Percentiles rank a stretch among this genome's conserved stretches.
These are phyloP conservation scores for Zangia roseola DNA, from an alignment of 768 basidiomycete genomes.

Conservation along the genomic window DNA sequence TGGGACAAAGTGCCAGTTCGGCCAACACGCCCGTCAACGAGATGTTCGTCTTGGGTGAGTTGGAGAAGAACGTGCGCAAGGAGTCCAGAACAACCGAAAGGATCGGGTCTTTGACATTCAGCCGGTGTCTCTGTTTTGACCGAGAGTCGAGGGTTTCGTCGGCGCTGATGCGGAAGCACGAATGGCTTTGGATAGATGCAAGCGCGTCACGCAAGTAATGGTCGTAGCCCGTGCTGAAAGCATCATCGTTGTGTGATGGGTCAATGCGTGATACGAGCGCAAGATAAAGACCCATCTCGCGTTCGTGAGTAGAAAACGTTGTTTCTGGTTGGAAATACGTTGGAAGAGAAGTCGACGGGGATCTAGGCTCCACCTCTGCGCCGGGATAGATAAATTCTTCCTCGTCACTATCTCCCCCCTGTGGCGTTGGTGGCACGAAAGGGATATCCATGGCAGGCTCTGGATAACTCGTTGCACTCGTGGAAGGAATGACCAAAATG, in stretches of 20 bases:
- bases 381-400: slow-evolving; percentile 46
- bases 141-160: slow-evolving; percentile 40
- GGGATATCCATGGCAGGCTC: slow-evolving; percentile 45
- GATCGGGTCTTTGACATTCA: slow-evolving; percentile 77
- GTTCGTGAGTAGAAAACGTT: slow-evolving; percentile 78
- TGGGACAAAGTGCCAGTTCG: slow-evolving; percentile 79
- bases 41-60: slow-evolving; percentile 84
- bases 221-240: slow-evolving; percentile 83
- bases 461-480: slow-evolving; percentile 72
- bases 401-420: slow-evolving; percentile 50
- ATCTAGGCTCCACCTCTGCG: slow-evolving; percentile 19
- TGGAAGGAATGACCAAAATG: slow-evolving; percentile 66
- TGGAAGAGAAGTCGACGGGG: slow-evolving; percentile 23
- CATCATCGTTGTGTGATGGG: slow-evolving; percentile 63
- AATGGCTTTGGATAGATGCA: slow-evolving; percentile 61
- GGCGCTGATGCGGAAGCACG: slow-evolving; percentile 49
- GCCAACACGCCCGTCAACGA: slow-evolving; percentile 82
- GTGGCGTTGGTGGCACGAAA: slow-evolving; percentile 17
- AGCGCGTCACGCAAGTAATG: slow-evolving; percentile 81
- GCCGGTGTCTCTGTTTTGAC: slow-evolving; percentile 60
- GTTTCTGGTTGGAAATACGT: slow-evolving; percentile 64
- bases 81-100: slow-evolving; percentile 68
- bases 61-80: slow-evolving; percentile 77
- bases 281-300: slow-evolving; percentile 80
- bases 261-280: slow-evolving; percentile 76